These are phyloP conservation scores for Hypericum androsaemum DNA, from an alignment of 345 rosid genomes.

Conservation along the genomic window DNA sequence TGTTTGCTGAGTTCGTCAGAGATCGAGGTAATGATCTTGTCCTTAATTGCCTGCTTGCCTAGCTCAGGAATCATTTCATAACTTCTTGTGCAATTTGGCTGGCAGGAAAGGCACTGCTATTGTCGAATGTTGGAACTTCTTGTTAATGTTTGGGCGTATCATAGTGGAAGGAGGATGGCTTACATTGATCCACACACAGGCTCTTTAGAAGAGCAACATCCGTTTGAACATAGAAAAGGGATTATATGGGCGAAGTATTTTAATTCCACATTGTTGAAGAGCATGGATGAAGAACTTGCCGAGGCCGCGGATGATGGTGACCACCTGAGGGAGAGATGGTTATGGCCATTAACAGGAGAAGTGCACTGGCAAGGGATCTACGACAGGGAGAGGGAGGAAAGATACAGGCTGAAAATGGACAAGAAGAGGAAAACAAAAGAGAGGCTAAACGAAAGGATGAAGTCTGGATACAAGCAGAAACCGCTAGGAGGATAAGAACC, in stretches of 20 bases:
- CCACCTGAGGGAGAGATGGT: slow-evolving; percentile 61
- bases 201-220: slow-evolving; percentile 67
- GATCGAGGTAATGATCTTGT: slow-evolving; percentile 46
- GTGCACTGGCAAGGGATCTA: slow-evolving; percentile 96
- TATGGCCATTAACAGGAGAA: slow-evolving; percentile 94
- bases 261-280: slow-evolving; percentile 58
- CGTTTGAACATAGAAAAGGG: slow-evolving; percentile 44
- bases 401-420: slow-evolving; percentile 85
- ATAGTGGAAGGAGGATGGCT: slow-evolving; percentile 77
- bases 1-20: slow-evolving; percentile 60
- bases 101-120: slow-evolving; percentile 79
- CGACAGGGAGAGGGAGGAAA: slow-evolving; percentile 89
- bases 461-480: slow-evolving; percentile 67
- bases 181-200: slow-evolving; percentile 80
- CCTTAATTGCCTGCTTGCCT: background rate
- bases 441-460: slow-evolving; percentile 55
- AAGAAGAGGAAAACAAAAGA: slow-evolving; percentile 81
- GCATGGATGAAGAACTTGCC: slow-evolving; percentile 95
- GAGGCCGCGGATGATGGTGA: slow-evolving; percentile 96
- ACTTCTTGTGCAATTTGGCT: slow-evolving; percentile 10
- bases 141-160: slow-evolving; percentile 94
- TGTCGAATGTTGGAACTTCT: slow-evolving; percentile 78
- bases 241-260: slow-evolving; percentile 77
- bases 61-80: background rate
- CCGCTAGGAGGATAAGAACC: slow-evolving; percentile 43